A percentile compares a stretch with the other conserved stretches of the same genome.
These are phyloP conservation scores for Albatrellus ellisii DNA, from an alignment of 768 basidiomycete species.

Conservation along the genomic window DNA sequence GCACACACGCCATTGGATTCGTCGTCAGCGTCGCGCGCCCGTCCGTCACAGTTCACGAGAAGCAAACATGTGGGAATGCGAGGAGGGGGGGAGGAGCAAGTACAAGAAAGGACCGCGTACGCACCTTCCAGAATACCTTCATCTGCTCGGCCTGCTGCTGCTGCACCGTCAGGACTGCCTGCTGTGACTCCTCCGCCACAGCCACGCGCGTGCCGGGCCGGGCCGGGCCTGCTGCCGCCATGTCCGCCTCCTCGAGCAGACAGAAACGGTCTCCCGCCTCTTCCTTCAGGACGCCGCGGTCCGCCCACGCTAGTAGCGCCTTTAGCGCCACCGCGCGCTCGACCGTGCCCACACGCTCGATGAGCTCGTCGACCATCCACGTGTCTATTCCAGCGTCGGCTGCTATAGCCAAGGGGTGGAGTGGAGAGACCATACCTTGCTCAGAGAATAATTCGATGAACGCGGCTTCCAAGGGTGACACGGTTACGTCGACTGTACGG, in stretches of 20 bases:
- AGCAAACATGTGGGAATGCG: no score
- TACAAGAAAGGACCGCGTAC: constrained; percentile 16
- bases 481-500: constrained; percentile 59
- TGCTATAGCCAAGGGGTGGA: neutral
- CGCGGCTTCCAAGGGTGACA: constrained; percentile 82
- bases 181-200: constrained; percentile 30
- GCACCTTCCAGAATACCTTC: constrained; percentile 79
- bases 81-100: no score
- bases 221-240: neutral
- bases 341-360: constrained; percentile 46
- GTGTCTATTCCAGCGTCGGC: constrained; percentile 26
- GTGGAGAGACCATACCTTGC: constrained; percentile 30
- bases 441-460: constrained; percentile 78
- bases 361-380: constrained; percentile 64
- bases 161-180: constrained; percentile 41
- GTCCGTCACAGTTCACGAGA: no score
- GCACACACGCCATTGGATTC: no score
- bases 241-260: constrained; percentile 42
- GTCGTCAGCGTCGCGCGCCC: no score
- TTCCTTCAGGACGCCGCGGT: constrained; percentile 69
- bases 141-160: constrained; percentile 80
- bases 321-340: constrained; percentile 54
- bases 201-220: constrained; percentile 3
- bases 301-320: constrained; percentile 74
- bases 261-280: constrained; percentile 44